Base-by-base conservation (phyloP, 2,329 filamentous ascomycete genomes). In the Cytospora chrysosperma region DNA sequence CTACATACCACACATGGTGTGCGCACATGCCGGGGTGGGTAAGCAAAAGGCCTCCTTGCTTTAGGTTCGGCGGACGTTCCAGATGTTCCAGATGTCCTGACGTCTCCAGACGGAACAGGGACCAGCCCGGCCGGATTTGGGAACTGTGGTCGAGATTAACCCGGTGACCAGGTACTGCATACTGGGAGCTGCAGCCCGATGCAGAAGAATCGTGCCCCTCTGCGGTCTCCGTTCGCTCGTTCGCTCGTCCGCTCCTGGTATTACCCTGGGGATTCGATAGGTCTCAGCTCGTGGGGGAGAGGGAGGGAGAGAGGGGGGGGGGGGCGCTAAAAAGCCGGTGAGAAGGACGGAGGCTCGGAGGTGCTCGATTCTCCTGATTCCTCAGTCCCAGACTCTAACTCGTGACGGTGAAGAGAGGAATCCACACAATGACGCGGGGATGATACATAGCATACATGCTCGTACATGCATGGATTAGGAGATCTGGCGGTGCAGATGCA, bases 211-310 rank as follows among this genome's bases (percentile, higher is more conserved):
- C 9, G 19, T 47, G 43, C 43, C 43, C 43, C 43, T 47, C 43
- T 4, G 7, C n/a, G n/a, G 13, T 37, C 34, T 4, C 17, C 34
- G 13, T 37, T 17, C 34, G 13, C 34, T 37, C 49, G 58, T 40
- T 49, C 12, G 30, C 53, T 65, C 47, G 57, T 62, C 59, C 56
- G 58, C 55, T 53, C 58, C 17, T 26, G 40, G 37, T 55, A 61
- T 56, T 47, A n/a, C n/a, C n/a, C 34, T 56, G 61, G 57, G 55
- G 63, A 66, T 70, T 70, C n/a, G 67, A 69, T 68, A 71, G 67
- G 70, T 70, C 69, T 71, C 69, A 69, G 68, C 69, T 68, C 67
- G 30, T 7, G 30, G 8, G 30, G 30, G 8, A 10, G 30, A 10
- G 28, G 4, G 9, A 30, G 28, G 28, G 4, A 9, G 28, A 4